phyloP scores from a whole-genome alignment of 148 eudicot genomes.

The Amaranthus palmeri region DNA sequence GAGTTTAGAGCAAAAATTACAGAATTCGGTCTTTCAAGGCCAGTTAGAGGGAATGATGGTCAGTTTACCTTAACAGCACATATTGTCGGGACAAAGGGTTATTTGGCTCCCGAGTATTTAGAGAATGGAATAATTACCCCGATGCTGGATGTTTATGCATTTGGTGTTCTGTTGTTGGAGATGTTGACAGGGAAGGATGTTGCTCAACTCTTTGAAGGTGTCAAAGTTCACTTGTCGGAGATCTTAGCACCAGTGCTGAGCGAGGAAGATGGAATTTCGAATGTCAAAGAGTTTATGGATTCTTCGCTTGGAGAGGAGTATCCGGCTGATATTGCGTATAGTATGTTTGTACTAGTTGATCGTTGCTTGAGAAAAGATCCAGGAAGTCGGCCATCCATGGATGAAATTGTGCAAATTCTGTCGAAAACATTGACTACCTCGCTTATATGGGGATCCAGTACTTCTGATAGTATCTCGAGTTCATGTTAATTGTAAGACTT shows the following conservation, averaged over 20 bases:
- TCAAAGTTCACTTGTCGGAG: constrained; percentile 41
- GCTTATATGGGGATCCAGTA: constrained; percentile 24
- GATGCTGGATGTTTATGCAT: constrained; percentile 69
- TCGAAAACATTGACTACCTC: constrained; percentile 42
- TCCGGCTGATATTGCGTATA: constrained; percentile 40
- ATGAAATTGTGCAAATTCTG: constrained; percentile 39
- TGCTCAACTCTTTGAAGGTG: constrained; percentile 32
- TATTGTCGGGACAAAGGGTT: constrained; percentile 47
- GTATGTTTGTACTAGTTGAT: constrained; percentile 40
- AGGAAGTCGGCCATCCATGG: constrained; percentile 44
- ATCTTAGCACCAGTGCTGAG: constrained; percentile 32
- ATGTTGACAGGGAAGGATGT: constrained; percentile 63
- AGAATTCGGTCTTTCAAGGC: constrained; percentile 51
- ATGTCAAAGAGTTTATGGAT: constrained; percentile 38
- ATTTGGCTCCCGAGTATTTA: constrained; percentile 72
- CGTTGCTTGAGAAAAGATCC: constrained; percentile 62
- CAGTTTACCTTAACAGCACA: constrained; percentile 35
- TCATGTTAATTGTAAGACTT: background rate
- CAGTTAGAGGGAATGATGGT: constrained; percentile 34
- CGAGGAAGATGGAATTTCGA: constrained; percentile 18
- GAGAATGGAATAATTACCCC: constrained; percentile 54
- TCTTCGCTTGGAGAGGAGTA: constrained; percentile 45
- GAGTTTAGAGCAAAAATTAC: constrained; percentile 65
- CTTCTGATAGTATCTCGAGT: constrained; percentile 20
- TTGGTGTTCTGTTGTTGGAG: constrained; percentile 65